Evolutionary conservation across 805 yeast genomes (phyloP), one percentile per base, ranked within the genome.

Genomic region (Pichia ethanolica): DNA sequence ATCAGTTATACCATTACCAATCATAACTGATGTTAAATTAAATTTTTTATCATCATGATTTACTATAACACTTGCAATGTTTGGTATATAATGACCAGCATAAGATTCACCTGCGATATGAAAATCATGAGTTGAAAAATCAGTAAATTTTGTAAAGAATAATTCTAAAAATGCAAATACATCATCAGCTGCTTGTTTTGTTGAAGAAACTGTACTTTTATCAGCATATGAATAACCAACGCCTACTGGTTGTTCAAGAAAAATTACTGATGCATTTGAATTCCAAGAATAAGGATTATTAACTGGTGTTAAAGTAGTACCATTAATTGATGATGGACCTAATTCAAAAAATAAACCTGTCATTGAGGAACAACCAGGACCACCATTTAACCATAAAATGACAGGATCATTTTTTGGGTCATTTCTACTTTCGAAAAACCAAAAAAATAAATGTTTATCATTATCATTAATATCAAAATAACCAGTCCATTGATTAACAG

Each of bases 51-150:
- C 64, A 27, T 77, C 72, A 60, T 86, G 88, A 38, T 78, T 71
- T 59, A 87, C 70, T 58, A 89, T 88, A 66, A 88, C 95, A 51
- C 78, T 65, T 7, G 95, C 95, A 68, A 89, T 86, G 9, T 78
- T 86, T 25, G 99, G 99, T 56, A 90, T 86, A 69, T 91, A 90
- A 63, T 89, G 95, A 45, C 97, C 97, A 20, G 91, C 97, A 62
- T 90, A 89, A 8, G 95, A 85, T 65, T 89, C 97, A 57, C 97
- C 97, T 41, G 96, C 84, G 64, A 89, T 86, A 67, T 89, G 96
- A 77, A 89, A 87, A 46, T 76, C 78, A 51, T 67, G 60, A 7
- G 51, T 43, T 49, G 77, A 71, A 64, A 78, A 85, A 53, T 77
- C 71, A 32, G 77, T 75, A 73, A 86, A 86, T 62, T 85, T 82